Conservation (phyloP, 2,329 filamentous ascomycete species). For the Pyrenochaeta sp. region DNA sequence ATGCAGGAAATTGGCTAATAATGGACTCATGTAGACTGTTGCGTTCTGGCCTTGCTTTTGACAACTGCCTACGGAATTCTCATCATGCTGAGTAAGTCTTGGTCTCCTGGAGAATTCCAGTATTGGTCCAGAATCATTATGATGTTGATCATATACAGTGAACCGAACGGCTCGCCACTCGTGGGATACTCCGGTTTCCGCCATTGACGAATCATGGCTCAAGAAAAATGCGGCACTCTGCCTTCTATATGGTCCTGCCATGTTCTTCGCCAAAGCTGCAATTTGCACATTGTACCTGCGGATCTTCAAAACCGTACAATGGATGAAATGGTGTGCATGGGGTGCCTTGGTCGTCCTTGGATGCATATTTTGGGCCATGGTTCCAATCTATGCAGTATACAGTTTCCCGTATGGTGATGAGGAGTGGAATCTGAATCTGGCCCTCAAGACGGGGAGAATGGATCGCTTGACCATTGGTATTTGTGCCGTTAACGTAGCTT, state of each 20-base stretch:
- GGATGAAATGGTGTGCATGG: not conserved
- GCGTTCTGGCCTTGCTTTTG: not conserved
- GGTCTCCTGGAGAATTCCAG: not conserved
- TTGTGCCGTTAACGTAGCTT: not conserved
- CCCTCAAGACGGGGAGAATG: not conserved
- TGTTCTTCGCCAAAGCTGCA: constrained; percentile 4
- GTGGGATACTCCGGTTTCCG: constrained; percentile 1
- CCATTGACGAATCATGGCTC: not conserved
- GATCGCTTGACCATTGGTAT: not conserved
- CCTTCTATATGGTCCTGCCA: constrained; percentile 2
- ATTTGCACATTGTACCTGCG: constrained; percentile 1
- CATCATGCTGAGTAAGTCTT: constrained; percentile 2
- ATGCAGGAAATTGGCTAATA: not conserved
- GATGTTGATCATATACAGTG: not conserved
- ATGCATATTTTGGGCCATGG: not conserved
- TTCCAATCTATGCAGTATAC: constrained; percentile 1
- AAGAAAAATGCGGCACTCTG: constrained; percentile 2
- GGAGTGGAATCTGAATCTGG: constrained; percentile 1
- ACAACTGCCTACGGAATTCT: constrained; percentile 2
- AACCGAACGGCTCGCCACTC: not conserved
- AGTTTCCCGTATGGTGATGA: constrained; percentile 1
- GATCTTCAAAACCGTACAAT: constrained; percentile 1
- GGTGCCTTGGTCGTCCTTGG: not conserved
- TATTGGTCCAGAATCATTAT: not conserved
- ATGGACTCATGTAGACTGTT: not conserved